phyloP scores from a whole-genome alignment of 1,284 basidiomycete species.

The Ustilago esculenta region DNA sequence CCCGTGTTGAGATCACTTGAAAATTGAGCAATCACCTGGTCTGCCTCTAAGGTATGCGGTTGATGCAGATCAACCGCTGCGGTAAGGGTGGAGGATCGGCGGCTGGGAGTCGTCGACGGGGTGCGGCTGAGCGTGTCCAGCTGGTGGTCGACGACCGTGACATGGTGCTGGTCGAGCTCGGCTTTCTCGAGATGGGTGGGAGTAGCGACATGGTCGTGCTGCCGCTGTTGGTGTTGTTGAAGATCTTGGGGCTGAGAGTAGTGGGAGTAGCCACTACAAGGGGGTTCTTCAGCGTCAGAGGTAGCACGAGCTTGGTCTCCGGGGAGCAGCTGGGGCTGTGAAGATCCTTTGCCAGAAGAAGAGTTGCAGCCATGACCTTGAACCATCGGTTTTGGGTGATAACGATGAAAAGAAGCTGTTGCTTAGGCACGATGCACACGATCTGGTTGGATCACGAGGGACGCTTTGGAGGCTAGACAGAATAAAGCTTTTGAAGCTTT shows the following conservation, averaged over 20 bases:
- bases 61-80: conserved; percentile 55
- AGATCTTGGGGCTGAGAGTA: conserved; percentile 14
- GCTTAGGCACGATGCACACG: conserved; percentile 18
- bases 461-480: conserved; percentile 4
- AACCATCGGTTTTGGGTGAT: conserved; percentile 48
- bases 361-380: conserved; percentile 46
- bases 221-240: conserved; percentile 18
- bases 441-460: conserved; percentile 18
- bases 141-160: conserved; percentile 35
- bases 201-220: conserved; percentile 3
- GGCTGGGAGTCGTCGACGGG: conserved; percentile 26
- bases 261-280: conserved; percentile 58
- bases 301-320: conserved; percentile 34
- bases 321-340: conserved; percentile 45
- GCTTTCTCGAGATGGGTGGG: conserved; percentile 18
- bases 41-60: conserved; percentile 56
- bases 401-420: conserved; percentile 1
- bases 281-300: conserved; percentile 50
- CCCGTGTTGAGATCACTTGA: conserved; percentile 43
- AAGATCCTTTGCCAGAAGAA: conserved; percentile 53
- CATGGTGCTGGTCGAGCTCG: conserved; percentile 27
- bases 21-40: conserved; percentile 43
- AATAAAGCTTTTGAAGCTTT: conserved; percentile 6
- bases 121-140: conserved; percentile 16
- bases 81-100: conserved; percentile 51